Evolutionary conservation across 805 yeast species (phyloP), one percentile per base, ranked within the genome.

Genomic region (Teunomyces gatunensis): DNA sequence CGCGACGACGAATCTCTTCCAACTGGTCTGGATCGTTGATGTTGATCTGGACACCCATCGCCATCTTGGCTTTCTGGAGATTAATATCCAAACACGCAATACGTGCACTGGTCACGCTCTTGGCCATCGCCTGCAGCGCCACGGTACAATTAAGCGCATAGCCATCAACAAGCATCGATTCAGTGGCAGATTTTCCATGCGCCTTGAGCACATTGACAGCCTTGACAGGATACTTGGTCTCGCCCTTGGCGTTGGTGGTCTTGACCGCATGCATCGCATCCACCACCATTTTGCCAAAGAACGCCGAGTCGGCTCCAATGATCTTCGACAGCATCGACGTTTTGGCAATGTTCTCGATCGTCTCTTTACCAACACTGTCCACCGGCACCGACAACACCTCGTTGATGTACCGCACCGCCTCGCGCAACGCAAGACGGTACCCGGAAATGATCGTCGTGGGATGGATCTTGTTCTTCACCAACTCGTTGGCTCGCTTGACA

Each of bases 381-480:
- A 92, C 96, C 20, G 89, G 81, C 54, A 81, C 83, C 15, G 96
- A 85, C 55, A 92, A 74, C 23, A 88, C 92, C 61, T 89, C 96
- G 58, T 81, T 82, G 59, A 94, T 87, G 67, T 85, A 91, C 60
- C 89, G 80, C 33, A 85, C 80, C 2, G 98, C 96, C 68, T 94
- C 99, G 62, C 87, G 84, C 52, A 91, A 74, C 3, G 98, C 98
- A 51, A 94, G 80, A 63, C 98, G 80, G 73, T 89, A 94, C 40
- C 99, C 99, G 15, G 96, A 89, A 59, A 95, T 91, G 58, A 95
- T 91, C 7, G 99, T 94, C 2, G 99, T 94, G 41, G 99, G 99
- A 69, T 95, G 99, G 53, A 95, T 87, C 64, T 89, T 89, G 71
- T 89, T 89, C 63, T 86, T 87, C 42, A 94, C 97, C 54, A 94